Evolutionary conservation across 2,329 filamentous ascomycete genomes (phyloP).

Genomic region (Coccinonectria pachysandricola): DNA sequence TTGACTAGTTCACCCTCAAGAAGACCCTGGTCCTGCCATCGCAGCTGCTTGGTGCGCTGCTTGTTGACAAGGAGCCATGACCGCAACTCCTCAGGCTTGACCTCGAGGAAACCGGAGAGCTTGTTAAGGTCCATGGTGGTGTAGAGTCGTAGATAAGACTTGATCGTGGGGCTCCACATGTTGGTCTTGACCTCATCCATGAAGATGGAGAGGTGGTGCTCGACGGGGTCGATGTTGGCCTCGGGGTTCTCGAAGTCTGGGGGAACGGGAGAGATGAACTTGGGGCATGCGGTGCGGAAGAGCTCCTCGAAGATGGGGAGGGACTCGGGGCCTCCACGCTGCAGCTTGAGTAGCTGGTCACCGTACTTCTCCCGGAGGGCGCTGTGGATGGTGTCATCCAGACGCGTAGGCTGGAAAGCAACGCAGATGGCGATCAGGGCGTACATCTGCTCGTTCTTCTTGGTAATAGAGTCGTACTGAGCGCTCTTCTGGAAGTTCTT

Average conservation of each 20-base stretch:
- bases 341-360: conserved; percentile 92
- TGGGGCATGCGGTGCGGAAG: conserved; percentile 95
- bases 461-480: conserved; percentile 96
- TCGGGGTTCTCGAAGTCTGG: conserved; percentile 97
- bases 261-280: conserved; percentile 96
- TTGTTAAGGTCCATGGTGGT: conserved; percentile 99
- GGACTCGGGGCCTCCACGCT: conserved; percentile 89
- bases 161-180: conserved; percentile 94
- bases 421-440: conserved; percentile 98
- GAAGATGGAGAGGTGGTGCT: conserved; percentile 95
- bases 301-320: conserved; percentile 97
- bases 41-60: conserved; percentile 92
- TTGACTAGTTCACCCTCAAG: conserved; percentile 89
- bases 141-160: conserved; percentile 97
- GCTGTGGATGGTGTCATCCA: conserved; percentile 98
- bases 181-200: conserved; percentile 99
- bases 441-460: conserved; percentile 99
- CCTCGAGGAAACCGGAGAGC: conserved; percentile 92
- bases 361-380: conserved; percentile 98
- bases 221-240: conserved; percentile 90
- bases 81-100: conserved; percentile 90
- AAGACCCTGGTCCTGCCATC: conserved; percentile 81
- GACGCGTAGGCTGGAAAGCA: conserved; percentile 89
- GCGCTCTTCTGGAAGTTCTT: conserved; percentile 99
- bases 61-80: conserved; percentile 95